Conservation (phyloP, 768 basidiomycete genomes). For the Termitomyces sp. region DNA sequence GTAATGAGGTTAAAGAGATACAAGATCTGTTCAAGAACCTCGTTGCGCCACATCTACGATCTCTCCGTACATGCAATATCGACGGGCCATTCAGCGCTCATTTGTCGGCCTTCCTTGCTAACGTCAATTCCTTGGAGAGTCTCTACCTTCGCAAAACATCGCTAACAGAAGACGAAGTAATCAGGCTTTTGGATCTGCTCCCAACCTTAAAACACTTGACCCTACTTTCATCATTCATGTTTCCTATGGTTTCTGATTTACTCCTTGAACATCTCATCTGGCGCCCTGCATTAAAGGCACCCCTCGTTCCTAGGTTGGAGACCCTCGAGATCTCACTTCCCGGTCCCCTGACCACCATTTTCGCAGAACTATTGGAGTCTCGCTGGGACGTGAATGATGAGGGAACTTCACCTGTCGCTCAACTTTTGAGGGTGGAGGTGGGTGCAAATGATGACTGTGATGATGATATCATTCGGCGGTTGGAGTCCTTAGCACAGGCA, state of each 20-base stretch:
- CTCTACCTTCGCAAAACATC: conserved; percentile 37
- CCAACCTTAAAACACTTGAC: conserved; percentile 31
- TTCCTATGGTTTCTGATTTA: conserved; percentile 29
- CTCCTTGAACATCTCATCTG: conserved; percentile 34
- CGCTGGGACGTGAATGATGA: conserved; percentile 16
- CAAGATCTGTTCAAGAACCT: conserved; percentile 32
- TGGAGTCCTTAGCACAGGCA: conserved; percentile 15
- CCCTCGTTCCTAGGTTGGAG: conserved; percentile 30
- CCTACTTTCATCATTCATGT: conserved; percentile 25
- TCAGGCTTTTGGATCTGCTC: conserved; percentile 28
- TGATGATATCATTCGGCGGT: conserved; percentile 11
- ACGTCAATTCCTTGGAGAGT: conserved; percentile 27
- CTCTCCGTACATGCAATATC: conserved; percentile 37
- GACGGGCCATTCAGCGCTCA: conserved; percentile 28
- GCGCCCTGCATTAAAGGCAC: conserved; percentile 19
- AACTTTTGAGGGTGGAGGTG: conserved; percentile 13
- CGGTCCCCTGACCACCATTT: conserved; percentile 26
- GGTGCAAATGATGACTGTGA: conserved; percentile 14
- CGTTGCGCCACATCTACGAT: conserved; percentile 30
- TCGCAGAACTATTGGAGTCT: conserved; percentile 34
- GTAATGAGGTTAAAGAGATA: conserved; percentile 32
- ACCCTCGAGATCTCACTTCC: conserved; percentile 35
- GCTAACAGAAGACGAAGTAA: conserved; percentile 29
- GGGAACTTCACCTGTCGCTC: conserved; percentile 2
- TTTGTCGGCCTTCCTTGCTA: conserved; percentile 31